phyloP scores from a whole-genome alignment of 164 flowering plant genomes.

The Magnolia sinica region DNA sequence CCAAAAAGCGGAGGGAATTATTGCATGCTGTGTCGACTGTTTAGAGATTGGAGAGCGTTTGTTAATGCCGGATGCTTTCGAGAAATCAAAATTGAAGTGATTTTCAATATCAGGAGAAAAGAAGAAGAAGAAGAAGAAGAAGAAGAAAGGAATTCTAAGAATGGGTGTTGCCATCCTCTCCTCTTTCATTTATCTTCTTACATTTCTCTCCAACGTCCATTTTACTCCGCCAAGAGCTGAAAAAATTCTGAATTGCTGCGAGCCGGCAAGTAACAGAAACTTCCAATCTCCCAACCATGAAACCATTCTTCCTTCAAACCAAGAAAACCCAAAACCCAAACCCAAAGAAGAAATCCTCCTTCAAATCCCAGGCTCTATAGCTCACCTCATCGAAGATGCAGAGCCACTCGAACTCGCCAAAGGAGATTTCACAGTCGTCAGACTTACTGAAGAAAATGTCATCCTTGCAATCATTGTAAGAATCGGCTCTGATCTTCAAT shows the following conservation, averaged over 20 bases:
- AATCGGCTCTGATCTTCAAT: constrained; percentile 72
- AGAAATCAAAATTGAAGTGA: background rate
- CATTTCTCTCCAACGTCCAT: background rate
- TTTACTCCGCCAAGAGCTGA: background rate
- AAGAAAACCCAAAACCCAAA: constrained; percentile 13
- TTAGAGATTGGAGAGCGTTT: too few species aligned
- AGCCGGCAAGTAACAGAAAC: constrained; percentile 16
- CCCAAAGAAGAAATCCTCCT: constrained; percentile 39
- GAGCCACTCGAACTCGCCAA: constrained; percentile 53
- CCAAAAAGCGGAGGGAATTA: too few species aligned
- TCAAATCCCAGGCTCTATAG: constrained; percentile 56
- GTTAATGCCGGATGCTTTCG: too few species aligned
- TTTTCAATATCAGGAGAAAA: background rate
- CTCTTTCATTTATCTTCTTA: too few species aligned
- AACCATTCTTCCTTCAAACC: background rate
- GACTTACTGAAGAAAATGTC: constrained; percentile 38
- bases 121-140: background rate
- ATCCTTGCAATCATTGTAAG: constrained; percentile 50
- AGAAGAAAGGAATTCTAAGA: background rate
- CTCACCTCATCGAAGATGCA: constrained; percentile 58
- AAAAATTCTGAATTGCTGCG: constrained; percentile 33
- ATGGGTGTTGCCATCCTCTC: background rate
- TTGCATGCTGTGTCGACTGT: too few species aligned
- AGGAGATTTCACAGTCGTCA: constrained; percentile 52
- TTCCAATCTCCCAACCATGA: background rate